Evolutionary conservation across 306 rosid genomes (phyloP).

Genomic region (Prosopis cineraria): DNA sequence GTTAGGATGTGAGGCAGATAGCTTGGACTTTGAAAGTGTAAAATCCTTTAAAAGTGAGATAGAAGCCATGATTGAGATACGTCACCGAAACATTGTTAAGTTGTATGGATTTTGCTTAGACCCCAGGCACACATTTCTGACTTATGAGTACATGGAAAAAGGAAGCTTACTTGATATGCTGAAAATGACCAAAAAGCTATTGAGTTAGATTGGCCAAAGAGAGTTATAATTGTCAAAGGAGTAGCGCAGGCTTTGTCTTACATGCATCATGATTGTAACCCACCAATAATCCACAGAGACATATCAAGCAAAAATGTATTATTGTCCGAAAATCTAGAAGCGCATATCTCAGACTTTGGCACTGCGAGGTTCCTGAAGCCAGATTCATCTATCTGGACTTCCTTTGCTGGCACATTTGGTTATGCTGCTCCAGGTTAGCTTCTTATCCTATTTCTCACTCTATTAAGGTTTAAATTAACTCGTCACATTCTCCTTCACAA

Average conservation of each 20-base stretch:
- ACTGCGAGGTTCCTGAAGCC: conserved; percentile 36
- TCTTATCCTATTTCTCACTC: background rate
- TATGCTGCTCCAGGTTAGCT: conserved; percentile 36
- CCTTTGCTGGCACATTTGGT: conserved; percentile 24
- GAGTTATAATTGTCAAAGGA: conserved; percentile 26
- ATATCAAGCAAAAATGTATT: conserved; percentile 36
- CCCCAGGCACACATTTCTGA: background rate
- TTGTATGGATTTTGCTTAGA: background rate
- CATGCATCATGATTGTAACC: conserved; percentile 17
- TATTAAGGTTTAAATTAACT: background rate
- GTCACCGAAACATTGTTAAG: conserved; percentile 27
- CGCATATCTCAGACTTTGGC: conserved; percentile 37
- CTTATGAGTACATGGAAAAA: background rate
- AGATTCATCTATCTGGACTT: conserved; percentile 27
- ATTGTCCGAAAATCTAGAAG: conserved; percentile 17
- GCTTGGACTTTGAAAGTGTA: conserved; percentile 1
- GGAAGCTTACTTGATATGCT: conserved; percentile 12
- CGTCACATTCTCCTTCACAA: background rate
- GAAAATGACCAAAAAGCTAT: conserved; percentile 13
- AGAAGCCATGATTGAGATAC: conserved; percentile 31
- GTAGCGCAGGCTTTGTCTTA: conserved; percentile 19
- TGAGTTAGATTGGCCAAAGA: conserved; percentile 28
- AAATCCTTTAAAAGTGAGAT: conserved; percentile 33
- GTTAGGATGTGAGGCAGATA: conserved; percentile 13
- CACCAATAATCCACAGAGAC: conserved; percentile 21